Base-by-base conservation (phyloP, 2,329 filamentous ascomycete genomes). In the Colletotrichum sojae region DNA sequence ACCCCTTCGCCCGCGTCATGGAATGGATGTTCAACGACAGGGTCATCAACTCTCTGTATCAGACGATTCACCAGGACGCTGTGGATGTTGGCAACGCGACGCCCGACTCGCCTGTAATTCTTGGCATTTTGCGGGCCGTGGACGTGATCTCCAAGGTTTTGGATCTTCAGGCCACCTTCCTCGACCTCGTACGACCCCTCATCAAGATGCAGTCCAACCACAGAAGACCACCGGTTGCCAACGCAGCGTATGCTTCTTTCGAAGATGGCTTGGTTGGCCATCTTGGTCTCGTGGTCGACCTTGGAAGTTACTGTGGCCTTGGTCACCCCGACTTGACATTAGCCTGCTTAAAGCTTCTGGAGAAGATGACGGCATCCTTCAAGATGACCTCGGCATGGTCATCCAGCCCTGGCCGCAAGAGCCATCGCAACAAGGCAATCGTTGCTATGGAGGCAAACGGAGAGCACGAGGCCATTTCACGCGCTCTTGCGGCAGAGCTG, bases 21-120 rank as follows among this genome's bases (percentile, higher is more conserved):
- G 96, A 99, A 77, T 98, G 96, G 94, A 89, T 99, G 81, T 97
- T 97, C 80, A 98, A 97, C 77, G 94, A 97, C 75, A 94, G 92
- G 72, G 93, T 98, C 22, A 89, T 97, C 75, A 89, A 88, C 72
- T 89, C 91, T 15, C 82, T 99, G 2, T 95, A 98, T 79, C 86
- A 89, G 65, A 89, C 92, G 12, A 89, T 96, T 36, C 92, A 95
- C 73, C 92, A 97, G 77, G 89, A 95, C 73, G 83, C 91, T 16
- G 84, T 87, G 8, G 90, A 93, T 67, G 88, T 98, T 48, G 89
- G 92, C 70, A 90, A 89, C 73, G 89, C 94, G 12, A 83, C 90
- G 5, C 89, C 91, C 1, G 91, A 94, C 73, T 97, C 95, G 6
- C 93, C 95, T 2, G 82, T 97, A 43, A 90, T 98, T 31, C 84